phyloP scores from a whole-genome alignment of 208 protist genomes.

The Leishmania martiniquensis region DNA sequence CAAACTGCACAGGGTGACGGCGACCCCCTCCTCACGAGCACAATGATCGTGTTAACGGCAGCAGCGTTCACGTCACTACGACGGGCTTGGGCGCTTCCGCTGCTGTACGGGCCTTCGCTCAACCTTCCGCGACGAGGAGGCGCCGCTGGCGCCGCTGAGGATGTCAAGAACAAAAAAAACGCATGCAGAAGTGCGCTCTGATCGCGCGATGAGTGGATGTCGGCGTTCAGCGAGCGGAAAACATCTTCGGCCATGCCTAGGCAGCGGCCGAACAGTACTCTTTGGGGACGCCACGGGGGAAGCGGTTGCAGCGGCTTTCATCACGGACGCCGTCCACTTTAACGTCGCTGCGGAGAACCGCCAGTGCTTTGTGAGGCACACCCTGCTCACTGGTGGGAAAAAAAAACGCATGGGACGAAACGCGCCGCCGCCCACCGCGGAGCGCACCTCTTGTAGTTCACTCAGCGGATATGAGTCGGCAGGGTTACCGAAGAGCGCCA shows the following conservation, averaged over 20 bases:
- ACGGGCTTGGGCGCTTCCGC: neutral
- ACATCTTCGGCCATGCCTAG: constrained; percentile 93
- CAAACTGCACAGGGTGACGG: constrained; percentile 93
- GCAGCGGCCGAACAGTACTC: constrained; percentile 63
- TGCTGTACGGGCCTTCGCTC: neutral
- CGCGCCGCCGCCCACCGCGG: constrained; percentile 50
- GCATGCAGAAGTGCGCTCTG: constrained; percentile 38
- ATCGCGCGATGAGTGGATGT: constrained; percentile 75
- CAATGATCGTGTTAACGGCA: constrained; percentile 94
- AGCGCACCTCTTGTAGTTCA: constrained; percentile 49
- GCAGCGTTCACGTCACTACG: constrained; percentile 78
- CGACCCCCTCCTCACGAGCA: constrained; percentile 87
- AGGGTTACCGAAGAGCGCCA: constrained; percentile 93
- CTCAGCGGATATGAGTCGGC: constrained; percentile 88
- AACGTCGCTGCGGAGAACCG: constrained; percentile 36
- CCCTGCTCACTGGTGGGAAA: constrained; percentile 33
- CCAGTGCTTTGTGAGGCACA: constrained; percentile 46
- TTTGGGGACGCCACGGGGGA: constrained; percentile 81
- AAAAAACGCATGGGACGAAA: constrained; percentile 44
- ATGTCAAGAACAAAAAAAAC: neutral
- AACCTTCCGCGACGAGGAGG: neutral
- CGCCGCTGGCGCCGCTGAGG: neutral
- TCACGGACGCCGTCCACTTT: constrained; percentile 82
- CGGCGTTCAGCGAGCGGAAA: constrained; percentile 92
- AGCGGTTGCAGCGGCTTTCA: constrained; percentile 96